These are phyloP conservation scores for Cercospora berteroae DNA, from an alignment of 2,329 filamentous ascomycete species.

Conservation along the genomic window DNA sequence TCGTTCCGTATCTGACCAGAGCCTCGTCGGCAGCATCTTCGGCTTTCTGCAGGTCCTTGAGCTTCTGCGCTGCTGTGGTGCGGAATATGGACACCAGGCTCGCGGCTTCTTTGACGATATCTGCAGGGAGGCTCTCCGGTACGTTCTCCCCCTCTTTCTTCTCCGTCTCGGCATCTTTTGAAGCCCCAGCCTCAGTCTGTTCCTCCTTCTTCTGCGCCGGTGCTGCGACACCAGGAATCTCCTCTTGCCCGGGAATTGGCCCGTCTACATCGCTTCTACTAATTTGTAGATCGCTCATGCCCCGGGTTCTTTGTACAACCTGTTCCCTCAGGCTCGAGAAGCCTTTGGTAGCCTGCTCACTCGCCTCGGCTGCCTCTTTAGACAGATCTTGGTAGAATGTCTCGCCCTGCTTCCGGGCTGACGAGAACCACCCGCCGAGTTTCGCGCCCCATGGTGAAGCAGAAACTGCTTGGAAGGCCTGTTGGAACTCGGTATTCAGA, in stretches of 20 bases:
- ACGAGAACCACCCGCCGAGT: conserved; percentile 84
- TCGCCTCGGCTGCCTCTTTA: conserved; percentile 75
- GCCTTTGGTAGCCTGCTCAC: conserved; percentile 71
- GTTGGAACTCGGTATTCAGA: conserved; percentile 85
- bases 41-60: conserved; percentile 85
- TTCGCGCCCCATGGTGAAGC: conserved; percentile 86
- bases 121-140: conserved; percentile 48
- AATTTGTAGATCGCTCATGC: conserved; percentile 24
- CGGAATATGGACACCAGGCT: conserved; percentile 71
- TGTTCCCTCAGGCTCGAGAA: conserved; percentile 63
- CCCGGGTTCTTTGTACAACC: conserved; percentile 32
- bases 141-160: conserved; percentile 26
- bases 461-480: conserved; percentile 92
- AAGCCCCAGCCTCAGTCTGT: conserved; percentile 8
- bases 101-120: conserved; percentile 56
- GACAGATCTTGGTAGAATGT: conserved; percentile 79
- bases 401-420: conserved; percentile 87
- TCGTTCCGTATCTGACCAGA: conserved; percentile 83
- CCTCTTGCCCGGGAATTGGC: conserved; percentile 34
- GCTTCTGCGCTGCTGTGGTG: conserved; percentile 45
- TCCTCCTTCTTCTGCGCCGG: neutral
- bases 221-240: conserved; percentile 21
- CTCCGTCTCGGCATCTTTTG: conserved; percentile 6
- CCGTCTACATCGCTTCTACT: conserved; percentile 21
- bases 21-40: conserved; percentile 97